Evolutionary conservation across 768 basidiomycete genomes (phyloP), one percentile per base, ranked within the genome.

Genomic region (Cystofilobasidium macerans): DNA sequence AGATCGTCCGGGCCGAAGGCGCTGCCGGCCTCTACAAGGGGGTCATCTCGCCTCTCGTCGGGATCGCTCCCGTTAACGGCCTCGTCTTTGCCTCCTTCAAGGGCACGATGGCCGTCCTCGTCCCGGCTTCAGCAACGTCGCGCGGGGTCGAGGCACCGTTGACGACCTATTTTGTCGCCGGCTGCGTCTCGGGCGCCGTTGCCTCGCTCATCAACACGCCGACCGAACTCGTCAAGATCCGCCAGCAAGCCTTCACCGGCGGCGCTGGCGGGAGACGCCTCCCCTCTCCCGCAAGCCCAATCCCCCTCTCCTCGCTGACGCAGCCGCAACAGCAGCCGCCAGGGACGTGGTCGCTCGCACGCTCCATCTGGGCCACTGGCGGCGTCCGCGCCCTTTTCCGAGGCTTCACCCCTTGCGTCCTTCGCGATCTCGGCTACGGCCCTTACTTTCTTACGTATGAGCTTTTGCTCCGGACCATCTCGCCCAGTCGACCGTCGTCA

Each of bases 151-250:
- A 80, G 35, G 88, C 91, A 0, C 83, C 83, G 0, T 78, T 94
- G 26, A 74, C 77, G 1, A 88, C 91, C 74, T 83, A 93, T 43
- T 80, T 82, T 0, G 77, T 89, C 3, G 89, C 90, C 1, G 92
- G 91, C 1, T 81, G 85, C 9, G 85, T 86, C 1, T 87, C 86
- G 71, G 91, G 92, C 1, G 78, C 90, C 9, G 79, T 87, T 9
- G 84, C 85, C 20, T 85, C 89, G 88, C 70, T 88, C 13, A 75
- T 93, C 64, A 87, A 88, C 2, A 85, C 87, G 1, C 90, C 91
- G 0, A 87, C 85, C 11, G 92, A 94, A 69, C 81, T 92, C 1
- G 80, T 94, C 77, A 94, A 94, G 79, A 89, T 92, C 73, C 82
- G 86, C 38, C 86, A 88, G 70, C 76, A 77, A 69, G 75, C 75